A percentile compares a stretch with the other conserved stretches of the same genome.
Conservation (phyloP, 1,139 yeast species). For the Suhomyces coccinellae region DNA sequence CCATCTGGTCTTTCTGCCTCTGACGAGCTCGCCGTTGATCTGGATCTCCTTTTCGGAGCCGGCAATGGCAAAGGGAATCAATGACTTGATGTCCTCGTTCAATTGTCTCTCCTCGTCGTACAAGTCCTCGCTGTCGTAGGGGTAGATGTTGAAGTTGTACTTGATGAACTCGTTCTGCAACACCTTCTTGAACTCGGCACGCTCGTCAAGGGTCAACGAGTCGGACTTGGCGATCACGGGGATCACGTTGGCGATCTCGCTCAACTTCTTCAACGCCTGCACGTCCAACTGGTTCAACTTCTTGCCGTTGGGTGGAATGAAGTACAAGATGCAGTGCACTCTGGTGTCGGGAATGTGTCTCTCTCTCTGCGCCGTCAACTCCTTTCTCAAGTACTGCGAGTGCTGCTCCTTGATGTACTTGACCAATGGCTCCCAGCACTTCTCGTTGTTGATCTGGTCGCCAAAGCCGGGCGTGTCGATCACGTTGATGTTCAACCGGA, state of each 20-base stretch:
- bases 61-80: conserved; percentile 90
- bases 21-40: conserved; percentile 72
- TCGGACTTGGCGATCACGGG: conserved; percentile 96
- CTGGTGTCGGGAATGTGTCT: conserved; percentile 82
- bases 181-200: conserved; percentile 70
- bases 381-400: conserved; percentile 88
- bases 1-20: conserved; percentile 94
- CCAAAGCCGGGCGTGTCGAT: conserved; percentile 99
- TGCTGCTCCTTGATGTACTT: conserved; percentile 97
- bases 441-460: conserved; percentile 92
- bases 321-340: conserved; percentile 90
- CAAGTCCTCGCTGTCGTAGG: conserved; percentile 75
- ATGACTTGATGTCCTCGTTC: conserved; percentile 73
- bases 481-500: conserved; percentile 77
- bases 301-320: conserved; percentile 82
- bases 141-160: conserved; percentile 79
- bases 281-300: conserved; percentile 83
- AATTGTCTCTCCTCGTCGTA: conserved; percentile 79
- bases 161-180: conserved; percentile 76
- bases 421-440: conserved; percentile 96
- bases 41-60: conserved; percentile 85
- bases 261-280: conserved; percentile 76
- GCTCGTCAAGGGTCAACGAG: conserved; percentile 82
- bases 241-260: conserved; percentile 90
- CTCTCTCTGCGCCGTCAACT: conserved; percentile 94